phyloP scores from a whole-genome alignment of 805 yeast species.

The Hanseniaspora taiwanica region DNA sequence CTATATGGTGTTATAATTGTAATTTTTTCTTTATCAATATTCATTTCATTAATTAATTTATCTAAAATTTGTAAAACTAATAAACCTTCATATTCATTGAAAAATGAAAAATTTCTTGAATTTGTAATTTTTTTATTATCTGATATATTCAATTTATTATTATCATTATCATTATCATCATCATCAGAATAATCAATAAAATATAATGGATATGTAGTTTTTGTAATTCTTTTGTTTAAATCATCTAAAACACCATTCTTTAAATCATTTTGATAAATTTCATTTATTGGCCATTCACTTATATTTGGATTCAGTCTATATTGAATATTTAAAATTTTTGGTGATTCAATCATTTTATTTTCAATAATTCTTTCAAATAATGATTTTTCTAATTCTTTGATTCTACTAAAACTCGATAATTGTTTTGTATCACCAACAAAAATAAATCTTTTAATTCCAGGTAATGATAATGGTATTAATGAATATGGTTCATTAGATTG shows the following conservation, averaged over 20 bases:
- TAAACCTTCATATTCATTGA: slow-evolving; percentile 62
- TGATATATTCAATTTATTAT: slow-evolving; percentile 20
- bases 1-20: slow-evolving; percentile 68
- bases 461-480: slow-evolving; percentile 55
- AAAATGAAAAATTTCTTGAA: too few relatives aligned
- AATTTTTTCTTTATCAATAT: slow-evolving; percentile 35
- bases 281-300: slow-evolving; percentile 42
- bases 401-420: slow-evolving; percentile 56
- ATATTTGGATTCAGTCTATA: slow-evolving; percentile 57
- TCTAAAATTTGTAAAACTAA: slow-evolving; percentile 46
- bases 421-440: slow-evolving; percentile 72
- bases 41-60: slow-evolving; percentile 34
- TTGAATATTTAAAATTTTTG: slow-evolving; percentile 58
- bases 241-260: slow-evolving; percentile 40
- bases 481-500: slow-evolving; percentile 66
- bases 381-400: slow-evolving; percentile 52
- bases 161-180: background rate
- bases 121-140: background rate
- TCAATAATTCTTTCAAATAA: slow-evolving; percentile 52
- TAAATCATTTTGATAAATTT: slow-evolving; percentile 36
- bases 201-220: slow-evolving; percentile 41
- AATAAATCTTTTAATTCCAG: slow-evolving; percentile 51
- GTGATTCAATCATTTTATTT: slow-evolving; percentile 46
- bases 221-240: background rate
- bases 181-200: background rate